phyloP scores from a whole-genome alignment of 164 flowering plant species.

The Paratinospora sagittata region DNA sequence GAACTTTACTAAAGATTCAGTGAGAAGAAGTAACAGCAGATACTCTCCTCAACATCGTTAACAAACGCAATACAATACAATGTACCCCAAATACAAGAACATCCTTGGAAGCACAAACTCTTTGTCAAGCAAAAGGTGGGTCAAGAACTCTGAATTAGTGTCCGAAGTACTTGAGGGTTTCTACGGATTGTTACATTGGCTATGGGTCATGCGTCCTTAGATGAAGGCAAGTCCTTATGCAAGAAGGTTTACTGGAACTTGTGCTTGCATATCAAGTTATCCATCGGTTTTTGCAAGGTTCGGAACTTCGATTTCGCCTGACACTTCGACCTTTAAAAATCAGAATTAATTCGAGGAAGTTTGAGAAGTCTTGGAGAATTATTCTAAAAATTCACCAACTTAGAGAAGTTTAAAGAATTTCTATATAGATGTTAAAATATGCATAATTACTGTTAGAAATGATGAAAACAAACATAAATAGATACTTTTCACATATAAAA shows the following conservation, averaged over 20 bases:
- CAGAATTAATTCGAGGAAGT: no score
- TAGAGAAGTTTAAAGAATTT: no score
- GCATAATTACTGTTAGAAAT: no score
- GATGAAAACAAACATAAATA: no score
- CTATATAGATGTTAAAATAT: no score
- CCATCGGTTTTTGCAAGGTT: constrained; percentile 89
- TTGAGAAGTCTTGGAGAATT: no score
- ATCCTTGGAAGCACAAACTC: constrained; percentile 32
- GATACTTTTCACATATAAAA: no score
- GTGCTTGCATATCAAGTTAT: constrained; percentile 75
- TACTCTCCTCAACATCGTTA: constrained; percentile 6
- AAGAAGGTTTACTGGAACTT: constrained; percentile 75
- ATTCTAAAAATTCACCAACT: no score
- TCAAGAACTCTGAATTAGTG: constrained; percentile 60
- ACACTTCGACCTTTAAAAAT: no score
- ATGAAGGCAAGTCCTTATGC: constrained; percentile 73
- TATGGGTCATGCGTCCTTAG: constrained; percentile 53
- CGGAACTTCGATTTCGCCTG: no score
- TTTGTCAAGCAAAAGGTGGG: constrained; percentile 39
- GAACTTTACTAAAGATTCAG: constrained; percentile 27
- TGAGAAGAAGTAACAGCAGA: constrained; percentile 11
- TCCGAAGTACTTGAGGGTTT: constrained; percentile 78
- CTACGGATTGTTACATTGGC: constrained; percentile 59
- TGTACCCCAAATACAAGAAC: no score
- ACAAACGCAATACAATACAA: not conserved